Evolutionary conservation across 768 basidiomycete genomes (phyloP).

Genomic region (Hemileccinum rubropunctum): DNA sequence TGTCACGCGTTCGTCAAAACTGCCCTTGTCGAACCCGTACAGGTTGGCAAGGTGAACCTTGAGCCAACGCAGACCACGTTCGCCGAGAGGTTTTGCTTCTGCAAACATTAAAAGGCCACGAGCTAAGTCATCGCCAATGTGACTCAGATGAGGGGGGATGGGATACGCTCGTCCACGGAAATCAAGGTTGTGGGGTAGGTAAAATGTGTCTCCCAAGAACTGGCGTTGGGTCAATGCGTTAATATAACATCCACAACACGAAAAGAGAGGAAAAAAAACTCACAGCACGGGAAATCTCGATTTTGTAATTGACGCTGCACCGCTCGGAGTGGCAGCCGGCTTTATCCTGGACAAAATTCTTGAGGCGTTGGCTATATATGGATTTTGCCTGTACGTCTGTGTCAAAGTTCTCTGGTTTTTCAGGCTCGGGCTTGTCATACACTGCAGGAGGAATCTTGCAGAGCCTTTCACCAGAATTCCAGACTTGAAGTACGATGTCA

Average conservation of each 20-base stretch:
- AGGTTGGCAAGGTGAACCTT: conserved; percentile 94
- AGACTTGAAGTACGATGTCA: conserved; percentile 71
- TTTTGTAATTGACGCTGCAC: conserved; percentile 93
- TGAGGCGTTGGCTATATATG: conserved; percentile 55
- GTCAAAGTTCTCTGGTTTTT: conserved; percentile 40
- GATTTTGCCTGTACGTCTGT: conserved; percentile 55
- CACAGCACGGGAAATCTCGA: conserved; percentile 92
- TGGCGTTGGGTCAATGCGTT: conserved; percentile 25
- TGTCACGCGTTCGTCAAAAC: conserved; percentile 85
- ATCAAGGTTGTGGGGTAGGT: conserved; percentile 94
- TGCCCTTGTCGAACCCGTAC: conserved; percentile 92
- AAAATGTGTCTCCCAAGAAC: conserved; percentile 88
- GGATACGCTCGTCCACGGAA: conserved; percentile 98
- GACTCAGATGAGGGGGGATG: conserved; percentile 91
- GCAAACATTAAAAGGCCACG: conserved; percentile 86
- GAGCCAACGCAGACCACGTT: conserved; percentile 86
- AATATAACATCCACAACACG: not conserved
- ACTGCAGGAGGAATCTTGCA: conserved; percentile 81
- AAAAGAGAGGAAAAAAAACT: conserved; percentile 31
- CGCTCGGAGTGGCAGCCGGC: conserved; percentile 88
- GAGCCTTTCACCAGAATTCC: conserved; percentile 83
- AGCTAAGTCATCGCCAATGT: conserved; percentile 92
- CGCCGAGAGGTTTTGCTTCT: conserved; percentile 75
- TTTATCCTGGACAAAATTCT: conserved; percentile 52
- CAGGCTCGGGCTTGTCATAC: conserved; percentile 64